Base-by-base conservation (phyloP, 169 alveolate genomes). In the Eimeria falciformis region DNA sequence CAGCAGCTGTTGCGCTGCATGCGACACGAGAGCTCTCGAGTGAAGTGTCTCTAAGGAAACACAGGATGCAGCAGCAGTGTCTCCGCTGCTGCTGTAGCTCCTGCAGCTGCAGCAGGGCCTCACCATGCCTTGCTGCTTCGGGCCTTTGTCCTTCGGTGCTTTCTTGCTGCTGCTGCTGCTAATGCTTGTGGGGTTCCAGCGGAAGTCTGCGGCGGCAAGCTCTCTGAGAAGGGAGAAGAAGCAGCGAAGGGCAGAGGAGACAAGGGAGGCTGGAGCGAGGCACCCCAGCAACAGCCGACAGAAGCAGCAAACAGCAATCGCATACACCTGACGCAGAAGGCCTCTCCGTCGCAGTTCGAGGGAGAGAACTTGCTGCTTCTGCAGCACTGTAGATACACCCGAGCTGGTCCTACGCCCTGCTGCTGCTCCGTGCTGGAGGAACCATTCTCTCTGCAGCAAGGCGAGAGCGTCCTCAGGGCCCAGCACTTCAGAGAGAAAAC, bases 1-100 rank as follows among this genome's bases (percentile, higher is more conserved):
- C 53, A 79, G 73, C 46, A 79, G 75, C 56, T 79, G 88, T 40
- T 79, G 69, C 55, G 88, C 88, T 3, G 88, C 88, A 79, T 79
- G 88, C 75, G 88, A 50, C 69, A 53, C 88, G 88, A 79, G 88
- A 25, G 73, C 88, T 37, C 46, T 68, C 5, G 88, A 79, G 73
- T 79, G 88, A 3, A 79, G 88, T 23, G 88, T 79, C 50, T 79
- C 88, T 71, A 79, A 43, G 40, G 88, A 79, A n/a, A 79, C 73
- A 53, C 88, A 79, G 88, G 47, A 53, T 5, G 50, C 68, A 53
- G 66, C 29, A 27, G 73, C 47, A 0, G 85, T 14, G 25, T 11
- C 27, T 27, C 33, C 18, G 50, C 65, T 40, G 88, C 71, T 27
- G 75, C 33, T 53, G n/a, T n/a, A n/a, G n/a, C n/a, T n/a, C n/a